phyloP scores from a whole-genome alignment of 768 basidiomycete species.

The Suillus discolor region DNA sequence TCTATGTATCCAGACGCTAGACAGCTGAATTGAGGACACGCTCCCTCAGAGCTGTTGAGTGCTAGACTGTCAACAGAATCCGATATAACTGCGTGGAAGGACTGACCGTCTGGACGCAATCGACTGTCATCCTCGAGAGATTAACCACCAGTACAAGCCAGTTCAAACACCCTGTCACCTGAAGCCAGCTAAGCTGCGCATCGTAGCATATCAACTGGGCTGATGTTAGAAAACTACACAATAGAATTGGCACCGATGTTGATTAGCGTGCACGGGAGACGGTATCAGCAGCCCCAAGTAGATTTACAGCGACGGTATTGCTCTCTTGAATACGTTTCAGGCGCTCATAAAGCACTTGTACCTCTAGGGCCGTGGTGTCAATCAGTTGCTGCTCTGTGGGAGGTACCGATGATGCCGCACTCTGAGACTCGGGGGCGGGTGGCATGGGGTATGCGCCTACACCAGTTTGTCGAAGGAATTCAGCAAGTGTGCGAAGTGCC shows the following conservation, averaged over 20 bases:
- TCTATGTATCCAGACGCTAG: background rate
- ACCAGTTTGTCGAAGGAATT: conserved; percentile 58
- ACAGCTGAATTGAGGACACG: background rate
- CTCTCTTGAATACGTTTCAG: conserved; percentile 58
- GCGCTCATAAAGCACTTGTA: conserved; percentile 52
- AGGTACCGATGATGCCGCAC: conserved; percentile 15
- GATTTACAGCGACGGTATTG: conserved; percentile 52
- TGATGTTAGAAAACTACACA: background rate
- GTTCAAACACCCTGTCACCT: background rate
- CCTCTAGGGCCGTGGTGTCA: conserved; percentile 40
- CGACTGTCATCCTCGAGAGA: background rate
- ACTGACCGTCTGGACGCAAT: background rate
- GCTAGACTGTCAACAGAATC: background rate
- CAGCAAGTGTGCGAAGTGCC: conserved; percentile 45
- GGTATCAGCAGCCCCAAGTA: conserved; percentile 36
- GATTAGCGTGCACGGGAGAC: conserved; percentile 12
- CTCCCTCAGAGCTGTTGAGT: background rate
- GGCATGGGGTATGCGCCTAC: conserved; percentile 65
- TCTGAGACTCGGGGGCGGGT: conserved; percentile 20
- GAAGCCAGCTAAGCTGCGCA: background rate
- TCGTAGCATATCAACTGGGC: background rate
- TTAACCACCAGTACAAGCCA: background rate
- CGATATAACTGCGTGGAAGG: background rate
- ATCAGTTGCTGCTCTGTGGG: conserved; percentile 53
- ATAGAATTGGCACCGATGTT: background rate